A percentile compares a stretch with the other conserved stretches of the same genome.
Evolutionary conservation across 2,329 filamentous ascomycete genomes (phyloP).

Genomic region (Piedraia hortae): DNA sequence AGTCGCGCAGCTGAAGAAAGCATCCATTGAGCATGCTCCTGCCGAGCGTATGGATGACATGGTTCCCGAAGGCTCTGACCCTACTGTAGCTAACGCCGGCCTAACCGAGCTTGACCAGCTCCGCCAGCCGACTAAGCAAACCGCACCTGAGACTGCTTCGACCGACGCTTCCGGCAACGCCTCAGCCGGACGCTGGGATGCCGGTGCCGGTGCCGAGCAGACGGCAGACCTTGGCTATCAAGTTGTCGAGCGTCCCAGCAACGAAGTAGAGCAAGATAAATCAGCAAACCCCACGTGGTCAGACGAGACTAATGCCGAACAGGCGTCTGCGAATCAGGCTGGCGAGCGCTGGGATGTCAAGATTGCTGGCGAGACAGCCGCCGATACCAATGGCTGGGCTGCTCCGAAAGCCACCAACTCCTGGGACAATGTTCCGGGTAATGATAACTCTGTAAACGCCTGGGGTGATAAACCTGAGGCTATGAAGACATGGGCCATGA

Average conservation of each 20-base stretch:
- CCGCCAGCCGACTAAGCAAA: constrained; percentile 10
- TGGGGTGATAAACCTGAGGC: too few species aligned
- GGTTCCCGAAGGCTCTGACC: constrained; percentile 25
- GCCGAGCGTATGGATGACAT: constrained; percentile 16
- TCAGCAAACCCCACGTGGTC: constrained; percentile 57
- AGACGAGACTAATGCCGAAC: constrained; percentile 28
- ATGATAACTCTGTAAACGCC: constrained; percentile 2
- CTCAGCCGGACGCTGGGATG: constrained; percentile 41
- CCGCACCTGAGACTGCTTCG: too few species aligned
- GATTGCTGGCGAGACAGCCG: constrained; percentile 18
- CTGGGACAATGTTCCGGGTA: constrained; percentile 1
- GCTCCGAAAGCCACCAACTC: constrained; percentile 1
- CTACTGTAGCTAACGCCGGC: constrained; percentile 36
- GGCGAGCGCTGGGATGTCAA: constrained; percentile 11
- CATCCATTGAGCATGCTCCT: constrained; percentile 21
- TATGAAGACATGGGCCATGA: too few species aligned
- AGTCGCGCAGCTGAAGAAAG: constrained; percentile 11
- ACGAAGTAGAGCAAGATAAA: constrained; percentile 38
- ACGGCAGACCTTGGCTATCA: constrained; percentile 42
- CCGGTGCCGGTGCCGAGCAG: constrained; percentile 20
- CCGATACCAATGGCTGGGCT: constrained; percentile 3
- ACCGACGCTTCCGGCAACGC: constrained; percentile 18
- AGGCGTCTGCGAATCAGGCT: constrained; percentile 8
- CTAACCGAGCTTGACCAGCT: constrained; percentile 35
- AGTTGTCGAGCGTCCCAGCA: constrained; percentile 41